Base-by-base conservation (phyloP, 1,139 yeast species). In the Geotrichum bryndzae region DNA sequence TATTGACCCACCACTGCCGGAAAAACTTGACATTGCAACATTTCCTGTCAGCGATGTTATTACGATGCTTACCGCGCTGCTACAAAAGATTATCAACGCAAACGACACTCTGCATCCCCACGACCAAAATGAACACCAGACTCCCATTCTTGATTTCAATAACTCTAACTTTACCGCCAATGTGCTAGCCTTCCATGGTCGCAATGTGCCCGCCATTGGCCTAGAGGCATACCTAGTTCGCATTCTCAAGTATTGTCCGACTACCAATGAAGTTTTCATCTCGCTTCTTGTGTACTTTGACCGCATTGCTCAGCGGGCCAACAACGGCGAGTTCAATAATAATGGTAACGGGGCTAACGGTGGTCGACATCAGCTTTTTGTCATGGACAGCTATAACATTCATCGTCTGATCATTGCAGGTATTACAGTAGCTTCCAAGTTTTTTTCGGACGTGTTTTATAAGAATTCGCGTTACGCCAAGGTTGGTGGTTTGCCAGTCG, bases 371-470 rank as follows among this genome's bases (percentile, higher is more conserved):
- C 94, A 88, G 71, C 75, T 89, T 63, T 92, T 94, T 74, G 96
- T 92, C 7, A 90, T 94, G 94, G 98, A 94, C 76, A 88, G 96
- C 65, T 94, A 88, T 75, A 94, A 94, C 73, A 91, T 94, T 66
- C 99, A 94, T 76, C 81, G 99, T 65, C 81, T 94, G 64, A 90
- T 94, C 60, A 94, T 94, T 55, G 89, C 96, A n/a, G 99, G 98
- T 10, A 88, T 95, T 61, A 94, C 99, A 0, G 98, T 94, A 27
- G 90, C 96, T 29, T 88, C 96, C 53, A 94, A 94, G 77, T 95
- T 94, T 74, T 92, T 92, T 74, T 87, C 96, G 68, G 99, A 94
- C 76, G 91, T 94, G 59, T 95, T 94, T 73, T 94, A 95, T 80
- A 94, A 95, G 72, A 94, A 95, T 75, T 86, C 96, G 61, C 83